Evolutionary conservation across 805 yeast genomes (phyloP), one percentile per base, ranked within the genome.

Genomic region (Suhomyces sp.): DNA sequence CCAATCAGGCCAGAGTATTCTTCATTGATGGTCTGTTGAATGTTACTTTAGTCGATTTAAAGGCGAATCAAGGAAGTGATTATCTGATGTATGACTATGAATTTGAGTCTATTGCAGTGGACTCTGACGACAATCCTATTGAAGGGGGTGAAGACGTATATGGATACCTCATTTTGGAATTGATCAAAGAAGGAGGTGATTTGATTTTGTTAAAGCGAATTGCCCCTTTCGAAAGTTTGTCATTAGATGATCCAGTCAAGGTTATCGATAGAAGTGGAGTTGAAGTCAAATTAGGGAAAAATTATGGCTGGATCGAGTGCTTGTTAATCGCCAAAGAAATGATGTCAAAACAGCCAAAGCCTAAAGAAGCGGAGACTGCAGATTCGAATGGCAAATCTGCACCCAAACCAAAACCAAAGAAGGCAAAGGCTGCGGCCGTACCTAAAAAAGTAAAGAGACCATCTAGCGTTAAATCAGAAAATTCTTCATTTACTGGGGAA

Each of bases 81-180:
- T 77, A 83, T 36, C 84, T 85, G 50, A 79, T 84, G 81, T 84
- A 83, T 53, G 91, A 83, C 56, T 83, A 81, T 56, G 91, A 83
- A 53, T 83, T 84, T 56, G 81, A 55, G 26, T 41, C 47, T 15
- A 35, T 47, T 11, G 44, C 53, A 3, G 48, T 41, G 4, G 57
- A 48, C 19, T 54, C 51, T 12, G 46, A 40, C 9, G 53, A 50
- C 6, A 56, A 25, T 4, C 37, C 17, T 5, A 28, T 39, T 11
- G 46, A 40, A 8, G 47, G 42, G 25, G 47, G 78, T 38, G 63
- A 58, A 13, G 66, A 67, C 5, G 66, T 67, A 16, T 72, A 66
- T 36, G 93, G 91, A 0, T 82, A 76, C 47, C 60, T 83, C 29
- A 80, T 82, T 9, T 51, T 83, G 19, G 90, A 83, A 48, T 63